Conservation (phyloP, 2,329 filamentous ascomycete genomes). For the Zasmidium citrigriseum region DNA sequence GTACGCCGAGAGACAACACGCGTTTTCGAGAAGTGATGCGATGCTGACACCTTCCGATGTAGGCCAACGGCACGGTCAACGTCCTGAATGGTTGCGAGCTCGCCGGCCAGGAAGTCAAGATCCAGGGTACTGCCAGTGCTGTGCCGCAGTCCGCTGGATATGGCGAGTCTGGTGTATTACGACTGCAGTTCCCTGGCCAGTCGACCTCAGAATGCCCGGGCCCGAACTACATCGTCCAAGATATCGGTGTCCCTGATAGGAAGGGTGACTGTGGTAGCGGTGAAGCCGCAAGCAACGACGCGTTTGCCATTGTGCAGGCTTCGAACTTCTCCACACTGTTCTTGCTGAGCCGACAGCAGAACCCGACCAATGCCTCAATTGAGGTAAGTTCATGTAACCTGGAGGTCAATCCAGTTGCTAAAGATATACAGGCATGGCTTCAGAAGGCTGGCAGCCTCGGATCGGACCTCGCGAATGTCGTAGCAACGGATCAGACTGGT, state of each 20-base stretch:
- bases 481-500: background rate
- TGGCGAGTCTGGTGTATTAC: slow-evolving; percentile 20
- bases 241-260: slow-evolving; percentile 7
- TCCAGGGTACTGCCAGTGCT: slow-evolving; percentile 22
- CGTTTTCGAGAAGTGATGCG: background rate
- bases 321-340: slow-evolving; percentile 25
- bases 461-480: slow-evolving; percentile 11
- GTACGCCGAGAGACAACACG: slow-evolving; percentile 8
- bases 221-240: slow-evolving; percentile 19
- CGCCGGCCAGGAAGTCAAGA: slow-evolving; percentile 13
- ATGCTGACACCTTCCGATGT: background rate
- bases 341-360: slow-evolving; percentile 23
- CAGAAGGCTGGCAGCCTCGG: slow-evolving; percentile 17
- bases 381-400: slow-evolving; percentile 13
- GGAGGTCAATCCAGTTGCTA: background rate
- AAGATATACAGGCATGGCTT: slow-evolving; percentile 16
- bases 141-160: slow-evolving; percentile 17
- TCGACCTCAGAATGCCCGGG: slow-evolving; percentile 22
- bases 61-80: slow-evolving; percentile 24
- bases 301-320: slow-evolving; percentile 26
- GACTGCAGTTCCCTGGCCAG: slow-evolving; percentile 22
- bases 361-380: slow-evolving; percentile 19
- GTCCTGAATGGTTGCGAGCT: slow-evolving; percentile 23
- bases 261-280: background rate
- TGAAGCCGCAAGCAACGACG: slow-evolving; percentile 11